Evolutionary conservation across 495 filamentous ascomycete species (phyloP).

Genomic region (Cenococcum geophilum): DNA sequence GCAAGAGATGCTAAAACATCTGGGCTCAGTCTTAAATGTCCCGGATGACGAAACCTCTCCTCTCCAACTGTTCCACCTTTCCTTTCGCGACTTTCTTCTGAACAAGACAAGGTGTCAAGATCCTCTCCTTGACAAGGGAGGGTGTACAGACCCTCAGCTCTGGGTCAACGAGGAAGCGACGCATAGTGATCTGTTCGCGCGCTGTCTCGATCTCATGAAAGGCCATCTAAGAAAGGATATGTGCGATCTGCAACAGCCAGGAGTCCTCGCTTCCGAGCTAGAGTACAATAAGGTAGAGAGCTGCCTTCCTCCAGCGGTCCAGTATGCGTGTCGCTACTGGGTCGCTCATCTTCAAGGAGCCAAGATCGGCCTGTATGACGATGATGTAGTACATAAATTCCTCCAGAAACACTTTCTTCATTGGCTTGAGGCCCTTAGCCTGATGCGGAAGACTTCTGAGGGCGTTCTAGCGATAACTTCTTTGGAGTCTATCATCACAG

Average conservation of each 20-base stretch:
- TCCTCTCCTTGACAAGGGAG: constrained; percentile 39
- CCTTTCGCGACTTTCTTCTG: constrained; percentile 51
- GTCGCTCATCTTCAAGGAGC: background rate
- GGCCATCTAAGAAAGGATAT: constrained; percentile 28
- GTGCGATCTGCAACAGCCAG: constrained; percentile 14
- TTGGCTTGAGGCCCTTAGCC: too few relatives aligned
- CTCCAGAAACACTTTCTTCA: constrained; percentile 42
- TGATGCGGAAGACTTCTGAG: constrained; percentile 30
- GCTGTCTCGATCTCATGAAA: constrained; percentile 29
- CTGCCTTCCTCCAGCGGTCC: background rate
- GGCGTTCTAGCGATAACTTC: too few relatives aligned
- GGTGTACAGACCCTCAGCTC: constrained; percentile 33
- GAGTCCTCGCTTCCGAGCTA: background rate
- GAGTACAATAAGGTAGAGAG: background rate
- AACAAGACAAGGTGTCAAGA: too few relatives aligned
- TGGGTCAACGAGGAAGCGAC: constrained; percentile 36
- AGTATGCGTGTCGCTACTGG: constrained; percentile 4
- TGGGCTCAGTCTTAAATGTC: constrained; percentile 39
- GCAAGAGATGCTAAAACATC: constrained; percentile 21
- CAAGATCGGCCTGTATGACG: constrained; percentile 19
- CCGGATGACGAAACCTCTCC: constrained; percentile 28
- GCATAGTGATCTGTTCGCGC: constrained; percentile 26
- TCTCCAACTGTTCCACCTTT: constrained; percentile 43
- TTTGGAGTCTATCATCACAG: too few relatives aligned
- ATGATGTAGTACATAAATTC: constrained; percentile 33